phyloP scores from a whole-genome alignment of 805 yeast genomes.

The Lachancea kluyveri region DNA sequence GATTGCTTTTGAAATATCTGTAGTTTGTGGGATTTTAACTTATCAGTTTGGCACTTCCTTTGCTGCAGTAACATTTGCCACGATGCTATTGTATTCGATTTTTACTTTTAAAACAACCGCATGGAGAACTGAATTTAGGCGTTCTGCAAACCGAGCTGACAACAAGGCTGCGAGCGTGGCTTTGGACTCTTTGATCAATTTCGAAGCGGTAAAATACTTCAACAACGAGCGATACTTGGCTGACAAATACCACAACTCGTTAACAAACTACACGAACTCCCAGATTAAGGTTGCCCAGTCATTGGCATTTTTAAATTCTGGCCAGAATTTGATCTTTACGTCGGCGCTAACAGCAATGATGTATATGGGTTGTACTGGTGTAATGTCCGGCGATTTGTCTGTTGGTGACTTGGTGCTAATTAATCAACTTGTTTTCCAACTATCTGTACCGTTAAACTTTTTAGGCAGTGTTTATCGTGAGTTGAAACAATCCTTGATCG shows the following conservation, averaged over 20 bases:
- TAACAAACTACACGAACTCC: slow-evolving; percentile 61
- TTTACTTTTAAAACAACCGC: slow-evolving; percentile 92
- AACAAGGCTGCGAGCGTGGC: slow-evolving; percentile 95
- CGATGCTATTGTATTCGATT: slow-evolving; percentile 82
- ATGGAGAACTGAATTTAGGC: slow-evolving; percentile 91
- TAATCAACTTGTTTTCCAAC: slow-evolving; percentile 92
- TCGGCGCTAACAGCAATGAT: slow-evolving; percentile 92
- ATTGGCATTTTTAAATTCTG: slow-evolving; percentile 68
- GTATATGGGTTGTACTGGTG: slow-evolving; percentile 96
- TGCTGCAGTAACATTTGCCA: slow-evolving; percentile 80
- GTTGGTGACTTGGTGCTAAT: slow-evolving; percentile 95
- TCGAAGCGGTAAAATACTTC: slow-evolving; percentile 90
- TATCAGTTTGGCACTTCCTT: slow-evolving; percentile 85
- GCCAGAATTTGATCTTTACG: slow-evolving; percentile 77
- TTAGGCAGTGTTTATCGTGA: slow-evolving; percentile 95
- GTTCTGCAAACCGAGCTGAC: slow-evolving; percentile 88
- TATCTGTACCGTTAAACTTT: slow-evolving; percentile 90
- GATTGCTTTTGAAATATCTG: slow-evolving; percentile 81
- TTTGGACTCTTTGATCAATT: slow-evolving; percentile 86
- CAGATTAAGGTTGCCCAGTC: slow-evolving; percentile 81
- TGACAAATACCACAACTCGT: slow-evolving; percentile 67
- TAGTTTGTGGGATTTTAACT: slow-evolving; percentile 90
- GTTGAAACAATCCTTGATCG: slow-evolving; percentile 83
- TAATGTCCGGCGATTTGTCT: slow-evolving; percentile 71
- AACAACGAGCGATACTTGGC: slow-evolving; percentile 84